A percentile compares a stretch with the other conserved stretches of the same genome.
Conservation (phyloP, 352 stramenopile genomes). For the Globisporangium viniferum region DNA sequence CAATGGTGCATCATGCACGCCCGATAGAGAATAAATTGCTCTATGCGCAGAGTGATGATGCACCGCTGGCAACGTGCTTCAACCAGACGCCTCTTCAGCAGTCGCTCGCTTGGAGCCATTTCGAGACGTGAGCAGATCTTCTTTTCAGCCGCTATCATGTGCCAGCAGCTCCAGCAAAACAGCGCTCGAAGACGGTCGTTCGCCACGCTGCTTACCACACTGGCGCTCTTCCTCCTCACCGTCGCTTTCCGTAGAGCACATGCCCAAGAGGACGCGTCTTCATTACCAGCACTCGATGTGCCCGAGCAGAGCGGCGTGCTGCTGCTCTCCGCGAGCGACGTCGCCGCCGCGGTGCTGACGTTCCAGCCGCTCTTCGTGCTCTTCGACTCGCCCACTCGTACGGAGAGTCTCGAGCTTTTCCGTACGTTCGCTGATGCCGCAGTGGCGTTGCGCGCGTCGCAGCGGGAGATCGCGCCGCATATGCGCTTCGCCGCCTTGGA, state of each 20-base stretch:
- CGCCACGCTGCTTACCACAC: not conserved
- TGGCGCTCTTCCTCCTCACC: not conserved
- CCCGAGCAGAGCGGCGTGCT: constrained; percentile 28
- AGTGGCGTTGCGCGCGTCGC: constrained; percentile 19
- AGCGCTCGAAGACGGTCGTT: not conserved
- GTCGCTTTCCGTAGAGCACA: not conserved
- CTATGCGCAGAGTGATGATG: not conserved
- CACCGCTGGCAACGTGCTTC: not conserved
- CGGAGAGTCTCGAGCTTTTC: constrained; percentile 29
- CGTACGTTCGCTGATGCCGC: constrained; percentile 31
- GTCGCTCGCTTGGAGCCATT: not conserved
- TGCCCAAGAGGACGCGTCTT: not conserved
- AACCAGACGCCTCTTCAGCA: not conserved
- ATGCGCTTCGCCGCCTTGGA: constrained; percentile 30
- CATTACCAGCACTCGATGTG: not conserved
- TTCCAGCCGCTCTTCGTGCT: constrained; percentile 41
- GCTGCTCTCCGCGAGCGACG: constrained; percentile 23
- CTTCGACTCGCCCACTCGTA: constrained; percentile 30
- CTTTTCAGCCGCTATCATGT: not conserved
- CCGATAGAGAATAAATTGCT: not conserved
- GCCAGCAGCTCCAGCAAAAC: not conserved
- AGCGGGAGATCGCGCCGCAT: constrained; percentile 10
- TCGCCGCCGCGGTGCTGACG: constrained; percentile 14
- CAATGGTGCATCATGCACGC: not conserved
- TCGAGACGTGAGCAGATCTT: not conserved